Evolutionary conservation across 2,329 filamentous ascomycete species (phyloP).

Genomic region (Calycina herbarum): DNA sequence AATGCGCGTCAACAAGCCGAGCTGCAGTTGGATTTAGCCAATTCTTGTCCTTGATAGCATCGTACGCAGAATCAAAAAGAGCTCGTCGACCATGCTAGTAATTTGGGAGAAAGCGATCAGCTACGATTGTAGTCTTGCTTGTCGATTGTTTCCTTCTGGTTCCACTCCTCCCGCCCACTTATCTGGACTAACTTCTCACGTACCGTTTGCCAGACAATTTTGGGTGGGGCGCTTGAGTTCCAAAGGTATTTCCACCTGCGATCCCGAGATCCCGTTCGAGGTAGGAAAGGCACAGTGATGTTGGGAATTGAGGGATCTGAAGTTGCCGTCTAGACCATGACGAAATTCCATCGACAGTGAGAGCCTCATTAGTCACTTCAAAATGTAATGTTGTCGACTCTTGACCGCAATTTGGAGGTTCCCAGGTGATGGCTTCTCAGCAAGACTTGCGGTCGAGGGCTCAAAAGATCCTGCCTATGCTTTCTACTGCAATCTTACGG

Average conservation of each 20-base stretch:
- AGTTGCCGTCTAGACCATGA: neutral
- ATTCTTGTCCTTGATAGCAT: neutral
- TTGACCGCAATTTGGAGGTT: neutral
- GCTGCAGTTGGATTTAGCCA: neutral
- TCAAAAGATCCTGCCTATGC: neutral
- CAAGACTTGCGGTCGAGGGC: neutral
- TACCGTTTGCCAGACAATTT: too few relatives aligned
- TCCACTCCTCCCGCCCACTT: too few relatives aligned
- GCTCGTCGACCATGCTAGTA: neutral
- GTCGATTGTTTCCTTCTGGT: too few relatives aligned
- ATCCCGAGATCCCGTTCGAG: too few relatives aligned
- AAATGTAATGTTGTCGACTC: neutral
- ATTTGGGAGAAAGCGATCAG: too few relatives aligned
- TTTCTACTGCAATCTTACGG: neutral
- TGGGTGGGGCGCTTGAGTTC: too few relatives aligned
- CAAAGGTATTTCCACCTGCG: too few relatives aligned
- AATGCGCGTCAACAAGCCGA: neutral
- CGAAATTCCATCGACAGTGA: neutral
- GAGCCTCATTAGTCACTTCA: neutral
- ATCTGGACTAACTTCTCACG: too few relatives aligned
- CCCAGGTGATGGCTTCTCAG: neutral
- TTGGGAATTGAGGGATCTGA: neutral
- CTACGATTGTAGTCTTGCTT: too few relatives aligned
- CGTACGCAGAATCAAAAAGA: neutral
- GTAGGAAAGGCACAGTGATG: too few relatives aligned